These are phyloP conservation scores for Cyberlindnera misumaiensis DNA, from an alignment of 805 yeast species.

Conservation along the genomic window DNA sequence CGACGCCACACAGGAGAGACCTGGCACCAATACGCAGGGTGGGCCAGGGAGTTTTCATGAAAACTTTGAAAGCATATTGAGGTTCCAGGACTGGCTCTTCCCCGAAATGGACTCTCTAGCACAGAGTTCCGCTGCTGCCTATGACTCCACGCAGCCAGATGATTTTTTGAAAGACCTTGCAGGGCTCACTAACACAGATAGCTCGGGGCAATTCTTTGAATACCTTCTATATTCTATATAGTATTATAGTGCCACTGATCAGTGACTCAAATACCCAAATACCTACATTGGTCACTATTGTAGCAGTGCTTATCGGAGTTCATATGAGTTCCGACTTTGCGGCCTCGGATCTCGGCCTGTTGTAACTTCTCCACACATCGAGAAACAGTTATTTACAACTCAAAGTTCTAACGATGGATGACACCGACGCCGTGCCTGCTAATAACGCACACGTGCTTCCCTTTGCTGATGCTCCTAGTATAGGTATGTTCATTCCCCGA, in stretches of 20 bases:
- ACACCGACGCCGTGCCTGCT: background rate
- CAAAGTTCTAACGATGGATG: background rate
- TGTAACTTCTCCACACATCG: too few species aligned
- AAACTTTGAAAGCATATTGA: slow-evolving; percentile 18
- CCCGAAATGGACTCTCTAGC: slow-evolving; percentile 11
- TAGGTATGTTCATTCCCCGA: slow-evolving; percentile 43
- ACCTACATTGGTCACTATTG: background rate
- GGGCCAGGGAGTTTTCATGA: slow-evolving; percentile 9
- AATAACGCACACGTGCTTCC: slow-evolving; percentile 32
- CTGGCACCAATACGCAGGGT: slow-evolving; percentile 1
- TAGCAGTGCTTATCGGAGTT: too few species aligned
- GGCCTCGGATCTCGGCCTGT: too few species aligned
- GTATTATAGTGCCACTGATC: slow-evolving; percentile 14
- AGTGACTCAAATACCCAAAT: background rate
- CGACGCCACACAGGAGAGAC: slow-evolving; percentile 11
- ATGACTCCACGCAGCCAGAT: slow-evolving; percentile 1
- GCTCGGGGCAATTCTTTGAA: slow-evolving; percentile 15
- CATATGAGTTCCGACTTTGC: too few species aligned
- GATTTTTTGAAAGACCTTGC: slow-evolving; percentile 17
- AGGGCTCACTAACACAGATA: slow-evolving; percentile 9
- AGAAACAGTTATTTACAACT: background rate
- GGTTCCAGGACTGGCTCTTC: slow-evolving; percentile 22
- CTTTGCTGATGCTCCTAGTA: slow-evolving; percentile 82
- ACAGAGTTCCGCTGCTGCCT: background rate
- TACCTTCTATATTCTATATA: slow-evolving; percentile 20